Conservation (phyloP, 164 flowering plant genomes). For the Magnolia changhungtana region DNA sequence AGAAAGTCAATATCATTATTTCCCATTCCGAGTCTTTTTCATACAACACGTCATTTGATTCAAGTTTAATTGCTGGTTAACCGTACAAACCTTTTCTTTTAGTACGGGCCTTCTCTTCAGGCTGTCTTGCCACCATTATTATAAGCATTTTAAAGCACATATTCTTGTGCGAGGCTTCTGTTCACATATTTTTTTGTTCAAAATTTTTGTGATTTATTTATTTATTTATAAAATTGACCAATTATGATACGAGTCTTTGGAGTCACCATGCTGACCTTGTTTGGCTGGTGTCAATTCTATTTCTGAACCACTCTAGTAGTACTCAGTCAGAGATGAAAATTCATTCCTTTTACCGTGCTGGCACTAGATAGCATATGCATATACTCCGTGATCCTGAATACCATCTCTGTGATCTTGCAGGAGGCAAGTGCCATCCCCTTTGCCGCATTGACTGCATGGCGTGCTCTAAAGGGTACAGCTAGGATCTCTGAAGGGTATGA, state of each 20-base stretch:
- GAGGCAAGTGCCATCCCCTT: conserved; percentile 98
- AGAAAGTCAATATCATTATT: not conserved
- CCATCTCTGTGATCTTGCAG: conserved; percentile 35
- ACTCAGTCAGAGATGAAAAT: not conserved
- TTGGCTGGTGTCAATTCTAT: not conserved
- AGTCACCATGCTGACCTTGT: not conserved
- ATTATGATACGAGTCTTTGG: not conserved
- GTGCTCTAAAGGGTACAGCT: conserved; percentile 87
- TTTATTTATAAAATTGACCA: no score
- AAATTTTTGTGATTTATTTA: no score
- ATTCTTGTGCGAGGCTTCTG: not conserved
- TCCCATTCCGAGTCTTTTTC: no score
- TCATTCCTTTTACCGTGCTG: not conserved
- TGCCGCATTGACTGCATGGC: conserved; percentile 99
- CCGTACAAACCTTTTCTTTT: no score
- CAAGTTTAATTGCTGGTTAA: no score
- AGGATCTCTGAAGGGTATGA: conserved; percentile 77
- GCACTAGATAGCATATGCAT: not conserved
- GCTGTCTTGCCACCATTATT: not conserved
- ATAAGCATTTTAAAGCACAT: not conserved
- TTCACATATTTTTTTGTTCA: no score
- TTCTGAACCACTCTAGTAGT: not conserved
- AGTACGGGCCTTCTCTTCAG: no score
- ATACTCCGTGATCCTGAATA: not conserved
- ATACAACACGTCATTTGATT: no score